Evolutionary conservation across 371 early-diverging fungal genomes (phyloP).

Genomic region (Mucor velutinosus): DNA sequence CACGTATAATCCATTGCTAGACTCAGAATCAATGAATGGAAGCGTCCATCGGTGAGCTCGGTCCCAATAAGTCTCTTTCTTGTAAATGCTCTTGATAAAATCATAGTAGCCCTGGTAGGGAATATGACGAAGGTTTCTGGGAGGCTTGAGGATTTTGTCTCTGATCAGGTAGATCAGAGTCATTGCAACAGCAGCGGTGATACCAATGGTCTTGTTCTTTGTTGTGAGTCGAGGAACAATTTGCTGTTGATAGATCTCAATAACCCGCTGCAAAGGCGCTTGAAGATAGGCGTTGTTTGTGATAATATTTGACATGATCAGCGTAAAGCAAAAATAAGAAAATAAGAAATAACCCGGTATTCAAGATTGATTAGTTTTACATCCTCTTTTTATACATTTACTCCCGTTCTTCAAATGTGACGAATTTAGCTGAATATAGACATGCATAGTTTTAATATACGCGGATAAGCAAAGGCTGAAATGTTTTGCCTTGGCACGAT

Average conservation of each 20-base stretch:
- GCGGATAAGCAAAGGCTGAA: too few relatives aligned
- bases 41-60: background rate
- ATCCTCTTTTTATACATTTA: background rate
- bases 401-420: background rate
- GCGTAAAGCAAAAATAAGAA: background rate
- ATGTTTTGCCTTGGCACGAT: too few relatives aligned
- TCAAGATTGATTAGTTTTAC: background rate
- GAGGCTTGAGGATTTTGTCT: conserved; percentile 11
- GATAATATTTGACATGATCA: background rate
- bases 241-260: background rate
- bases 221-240: conserved; percentile 8
- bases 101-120: conserved; percentile 13
- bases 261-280: background rate
- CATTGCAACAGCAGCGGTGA: conserved; percentile 5
- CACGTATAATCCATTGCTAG: conserved; percentile 11
- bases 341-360: background rate
- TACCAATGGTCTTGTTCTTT: conserved; percentile 12
- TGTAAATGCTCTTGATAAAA: background rate
- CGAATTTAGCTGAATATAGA: background rate
- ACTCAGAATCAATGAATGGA: background rate
- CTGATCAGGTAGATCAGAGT: background rate
- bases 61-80: background rate
- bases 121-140: conserved; percentile 25
- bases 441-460: background rate
- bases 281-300: background rate